Base-by-base conservation (phyloP, 169 alveolate species). In the Plasmodium sp. region DNA sequence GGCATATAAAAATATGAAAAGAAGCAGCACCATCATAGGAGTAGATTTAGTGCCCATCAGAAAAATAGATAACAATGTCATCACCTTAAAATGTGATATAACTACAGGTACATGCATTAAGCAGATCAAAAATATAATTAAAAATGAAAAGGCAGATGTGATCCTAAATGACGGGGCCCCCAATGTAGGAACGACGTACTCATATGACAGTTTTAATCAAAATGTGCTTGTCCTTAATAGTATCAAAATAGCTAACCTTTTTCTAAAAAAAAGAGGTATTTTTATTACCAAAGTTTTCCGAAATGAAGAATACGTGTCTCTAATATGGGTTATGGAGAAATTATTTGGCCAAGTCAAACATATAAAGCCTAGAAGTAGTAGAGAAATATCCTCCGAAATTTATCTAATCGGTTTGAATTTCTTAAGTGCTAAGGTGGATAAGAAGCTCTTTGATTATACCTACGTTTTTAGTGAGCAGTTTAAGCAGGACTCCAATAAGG, bases 91-190 rank as follows among this genome's bases (percentile, higher is more conserved):
- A 94, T 97, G 98, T 75, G 99, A 99, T 94, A 99, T 99, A 81
- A 99, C 93, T 2, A 79, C 96, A 33, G 14, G 86, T 67, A 80
- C 81, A 73, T 93, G 97, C 41, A 84, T 94, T 92, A 85, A 84
- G 80, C 71, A 95, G 81, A 94, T 96, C 14, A 93, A 51, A 81
- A 84, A 75, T 82, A 84, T 84, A 41, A 80, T 94, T 45, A 93
- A 97, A 96, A 99, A 98, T 73, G 96, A 97, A 72, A 98, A 98
- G 93, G 99, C 98, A 31, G 99, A 99, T 96, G 99, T 99, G 14
- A 99, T 99, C 9, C 97, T 99, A 9, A 99, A 99, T 95, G 99
- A 99, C 96, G 99, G 99, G 14, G 99, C 99, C 18, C 99, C 99
- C 14, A 99, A 99, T 96, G 99, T 99, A 92, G 99, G 99, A 72